Percentiles rank a stretch among this genome's conserved stretches.
Conservation (phyloP, 768 basidiomycete genomes). For the Dacryopinax spathularia region DNA sequence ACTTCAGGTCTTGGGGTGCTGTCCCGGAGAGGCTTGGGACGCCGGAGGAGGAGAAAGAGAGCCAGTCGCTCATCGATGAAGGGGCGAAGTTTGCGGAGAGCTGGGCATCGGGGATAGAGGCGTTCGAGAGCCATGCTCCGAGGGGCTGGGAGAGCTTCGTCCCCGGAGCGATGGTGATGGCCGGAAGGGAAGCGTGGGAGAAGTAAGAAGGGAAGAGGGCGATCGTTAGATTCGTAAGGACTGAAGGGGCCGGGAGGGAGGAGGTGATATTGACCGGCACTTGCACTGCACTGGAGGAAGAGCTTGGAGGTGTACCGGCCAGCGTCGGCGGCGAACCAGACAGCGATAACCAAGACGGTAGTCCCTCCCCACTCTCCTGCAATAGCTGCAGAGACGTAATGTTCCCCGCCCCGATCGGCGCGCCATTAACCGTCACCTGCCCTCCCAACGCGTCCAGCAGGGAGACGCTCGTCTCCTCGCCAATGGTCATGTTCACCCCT, state of each 20-base stretch:
- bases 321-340: slow-evolving; percentile 31
- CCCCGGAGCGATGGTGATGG: slow-evolving; percentile 40
- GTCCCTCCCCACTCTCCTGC: not conserved
- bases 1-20: slow-evolving; percentile 29
- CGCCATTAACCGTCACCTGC: not conserved
- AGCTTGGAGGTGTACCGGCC: slow-evolving; percentile 47
- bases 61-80: slow-evolving; percentile 32
- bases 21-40: slow-evolving; percentile 39
- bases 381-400: not conserved
- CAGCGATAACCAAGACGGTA: not conserved
- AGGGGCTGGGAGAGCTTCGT: slow-evolving; percentile 41
- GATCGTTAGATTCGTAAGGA: slow-evolving; percentile 49
- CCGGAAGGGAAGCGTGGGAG: slow-evolving; percentile 39
- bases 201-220: slow-evolving; percentile 64
- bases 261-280: slow-evolving; percentile 53
- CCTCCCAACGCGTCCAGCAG: not conserved
- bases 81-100: slow-evolving; percentile 43
- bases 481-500: not conserved
- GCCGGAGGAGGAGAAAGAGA: slow-evolving; percentile 35
- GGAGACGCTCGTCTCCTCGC: not conserved
- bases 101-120: slow-evolving; percentile 28
- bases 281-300: slow-evolving; percentile 23
- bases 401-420: not conserved
- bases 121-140: slow-evolving; percentile 40
- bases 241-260: slow-evolving; percentile 45